Conservation (phyloP, 768 basidiomycete genomes). For the Serpula lacrymans region DNA sequence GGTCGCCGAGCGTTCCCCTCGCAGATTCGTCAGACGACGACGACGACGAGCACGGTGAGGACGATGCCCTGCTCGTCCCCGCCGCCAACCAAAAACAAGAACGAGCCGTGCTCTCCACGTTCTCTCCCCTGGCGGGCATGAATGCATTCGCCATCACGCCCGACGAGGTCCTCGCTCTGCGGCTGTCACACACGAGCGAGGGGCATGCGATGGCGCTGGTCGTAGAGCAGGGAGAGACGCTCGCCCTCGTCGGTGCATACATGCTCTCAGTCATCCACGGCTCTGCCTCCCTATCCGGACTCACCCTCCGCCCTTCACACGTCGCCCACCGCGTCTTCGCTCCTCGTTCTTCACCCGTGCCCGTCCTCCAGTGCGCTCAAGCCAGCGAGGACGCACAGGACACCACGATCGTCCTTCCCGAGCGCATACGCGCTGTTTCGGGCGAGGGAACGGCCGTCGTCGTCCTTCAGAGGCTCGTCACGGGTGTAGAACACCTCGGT, state of each 20-base stretch:
- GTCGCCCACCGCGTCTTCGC: constrained; percentile 59
- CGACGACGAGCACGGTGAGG: constrained; percentile 32
- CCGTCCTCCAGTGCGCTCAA: constrained; percentile 39
- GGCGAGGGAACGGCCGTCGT: constrained; percentile 37
- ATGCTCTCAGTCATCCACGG: constrained; percentile 61
- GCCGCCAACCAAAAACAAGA: constrained; percentile 4
- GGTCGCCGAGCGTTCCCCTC: constrained; percentile 58
- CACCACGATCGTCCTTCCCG: constrained; percentile 9
- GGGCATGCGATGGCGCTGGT: constrained; percentile 36
- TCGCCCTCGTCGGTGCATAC: constrained; percentile 71
- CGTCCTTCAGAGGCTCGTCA: constrained; percentile 52
- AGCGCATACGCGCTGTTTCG: constrained; percentile 6
- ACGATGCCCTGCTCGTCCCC: constrained; percentile 2
- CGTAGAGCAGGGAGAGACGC: constrained; percentile 45
- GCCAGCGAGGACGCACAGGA: constrained; percentile 8
- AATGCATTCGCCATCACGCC: constrained; percentile 45
- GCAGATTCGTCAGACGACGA: constrained; percentile 49
- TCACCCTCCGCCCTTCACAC: constrained; percentile 40
- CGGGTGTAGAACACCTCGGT: constrained; percentile 66
- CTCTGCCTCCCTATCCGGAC: constrained; percentile 55
- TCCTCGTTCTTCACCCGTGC: constrained; percentile 76
- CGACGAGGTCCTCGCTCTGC: constrained; percentile 33
- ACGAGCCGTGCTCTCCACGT: constrained; percentile 44
- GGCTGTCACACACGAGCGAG: constrained; percentile 16
- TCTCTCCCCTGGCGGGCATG: constrained; percentile 38